Evolutionary conservation across 1,284 basidiomycete genomes (phyloP).

Genomic region (Bjerkandera adusta): DNA sequence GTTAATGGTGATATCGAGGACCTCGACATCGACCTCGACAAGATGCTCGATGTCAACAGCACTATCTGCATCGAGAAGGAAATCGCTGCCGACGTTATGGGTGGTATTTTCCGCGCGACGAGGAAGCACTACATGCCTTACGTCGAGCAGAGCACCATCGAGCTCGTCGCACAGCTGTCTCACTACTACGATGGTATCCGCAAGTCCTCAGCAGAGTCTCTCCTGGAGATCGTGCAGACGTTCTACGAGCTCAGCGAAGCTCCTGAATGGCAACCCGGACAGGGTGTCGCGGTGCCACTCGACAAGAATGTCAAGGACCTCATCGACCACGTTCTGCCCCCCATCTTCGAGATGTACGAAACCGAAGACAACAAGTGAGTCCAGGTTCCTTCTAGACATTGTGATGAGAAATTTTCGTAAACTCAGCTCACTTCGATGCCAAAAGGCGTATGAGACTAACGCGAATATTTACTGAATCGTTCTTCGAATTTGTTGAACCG

Average conservation of each 20-base stretch:
- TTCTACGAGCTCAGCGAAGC: slow-evolving; percentile 90
- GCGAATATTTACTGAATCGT: slow-evolving; percentile 33
- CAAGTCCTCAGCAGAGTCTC: slow-evolving; percentile 88
- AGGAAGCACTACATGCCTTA: slow-evolving; percentile 88
- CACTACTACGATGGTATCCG: slow-evolving; percentile 99
- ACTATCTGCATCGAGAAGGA: slow-evolving; percentile 99
- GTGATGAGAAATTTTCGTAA: slow-evolving; percentile 62
- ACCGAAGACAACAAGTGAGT: slow-evolving; percentile 98
- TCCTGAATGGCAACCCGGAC: slow-evolving; percentile 81
- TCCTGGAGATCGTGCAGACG: slow-evolving; percentile 89
- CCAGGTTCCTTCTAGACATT: too few species aligned
- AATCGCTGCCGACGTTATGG: slow-evolving; percentile 96
- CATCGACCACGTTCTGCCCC: slow-evolving; percentile 72
- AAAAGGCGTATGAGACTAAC: slow-evolving; percentile 58
- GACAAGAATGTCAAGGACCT: slow-evolving; percentile 82
- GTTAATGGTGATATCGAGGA: slow-evolving; percentile 80
- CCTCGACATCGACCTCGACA: slow-evolving; percentile 78
- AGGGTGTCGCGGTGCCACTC: slow-evolving; percentile 59
- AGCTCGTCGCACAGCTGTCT: slow-evolving; percentile 79
- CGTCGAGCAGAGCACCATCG: slow-evolving; percentile 76
- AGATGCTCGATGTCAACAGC: slow-evolving; percentile 89
- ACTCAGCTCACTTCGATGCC: slow-evolving; percentile 90
- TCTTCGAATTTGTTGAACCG: slow-evolving; percentile 6
- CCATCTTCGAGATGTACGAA: slow-evolving; percentile 88
- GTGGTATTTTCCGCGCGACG: slow-evolving; percentile 86